A percentile compares a stretch with the other conserved stretches of the same genome.
These are phyloP conservation scores for Microcos paniculata DNA, from an alignment of 345 rosid genomes.

Conservation along the genomic window DNA sequence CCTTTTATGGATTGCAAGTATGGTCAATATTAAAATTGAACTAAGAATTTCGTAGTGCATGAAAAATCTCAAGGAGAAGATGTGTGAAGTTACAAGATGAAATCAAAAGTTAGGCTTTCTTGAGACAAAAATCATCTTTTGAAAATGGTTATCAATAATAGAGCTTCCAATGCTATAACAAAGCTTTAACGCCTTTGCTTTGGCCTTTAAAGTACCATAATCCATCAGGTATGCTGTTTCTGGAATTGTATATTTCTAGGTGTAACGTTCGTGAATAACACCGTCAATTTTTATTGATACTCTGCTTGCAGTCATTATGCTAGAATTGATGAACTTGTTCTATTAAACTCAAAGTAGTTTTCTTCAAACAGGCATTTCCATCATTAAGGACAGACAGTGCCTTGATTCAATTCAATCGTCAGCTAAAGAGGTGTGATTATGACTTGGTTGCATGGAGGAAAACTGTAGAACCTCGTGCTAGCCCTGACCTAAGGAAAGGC, in stretches of 20 bases:
- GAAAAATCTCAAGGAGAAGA: not conserved
- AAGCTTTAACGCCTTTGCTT: not conserved
- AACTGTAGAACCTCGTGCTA: constrained; percentile 78
- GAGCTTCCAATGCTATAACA: not conserved
- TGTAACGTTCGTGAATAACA: not conserved
- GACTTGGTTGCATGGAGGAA: constrained; percentile 85
- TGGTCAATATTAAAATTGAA: not conserved
- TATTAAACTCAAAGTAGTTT: not conserved
- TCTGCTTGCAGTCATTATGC: not conserved
- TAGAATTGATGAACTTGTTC: constrained; percentile 4
- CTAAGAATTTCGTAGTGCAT: not conserved
- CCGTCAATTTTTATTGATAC: not conserved
- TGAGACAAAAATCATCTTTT: too few relatives aligned
- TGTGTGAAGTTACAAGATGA: not conserved
- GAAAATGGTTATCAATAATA: not conserved
- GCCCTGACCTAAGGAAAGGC: constrained; percentile 69
- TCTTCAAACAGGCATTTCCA: constrained; percentile 61
- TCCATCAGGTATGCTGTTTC: not conserved
- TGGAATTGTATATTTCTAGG: not conserved
- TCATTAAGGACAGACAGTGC: constrained; percentile 76
- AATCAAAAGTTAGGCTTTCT: not conserved
- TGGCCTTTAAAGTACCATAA: not conserved
- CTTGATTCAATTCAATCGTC: constrained; percentile 94
- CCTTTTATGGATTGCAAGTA: not conserved
- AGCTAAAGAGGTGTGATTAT: constrained; percentile 86